Evolutionary conservation across 179 eudicot genomes (phyloP).

Genomic region (Spergularia azorica): DNA sequence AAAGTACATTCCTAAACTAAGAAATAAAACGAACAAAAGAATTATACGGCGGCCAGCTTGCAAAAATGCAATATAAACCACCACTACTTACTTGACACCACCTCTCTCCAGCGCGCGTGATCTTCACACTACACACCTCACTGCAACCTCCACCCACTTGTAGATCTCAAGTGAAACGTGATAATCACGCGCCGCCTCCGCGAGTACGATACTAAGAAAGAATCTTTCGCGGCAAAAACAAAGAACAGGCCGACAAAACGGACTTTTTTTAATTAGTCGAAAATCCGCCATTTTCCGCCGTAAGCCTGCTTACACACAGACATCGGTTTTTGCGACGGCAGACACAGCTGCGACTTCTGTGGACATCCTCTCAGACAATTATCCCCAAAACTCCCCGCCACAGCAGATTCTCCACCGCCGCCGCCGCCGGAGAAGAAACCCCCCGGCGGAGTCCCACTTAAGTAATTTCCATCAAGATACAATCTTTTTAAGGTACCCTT

Average conservation of each 20-base stretch:
- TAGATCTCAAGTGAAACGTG: no score
- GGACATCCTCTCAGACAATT: conserved; percentile 66
- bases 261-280: conserved; percentile 9
- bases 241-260: conserved; percentile 18
- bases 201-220: not conserved
- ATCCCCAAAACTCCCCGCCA: conserved; percentile 73
- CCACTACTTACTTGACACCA: no score
- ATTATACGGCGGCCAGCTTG: no score
- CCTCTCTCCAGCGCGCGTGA: no score
- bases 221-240: not conserved
- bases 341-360: conserved; percentile 50
- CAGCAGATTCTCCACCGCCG: conserved; percentile 18
- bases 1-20: no score
- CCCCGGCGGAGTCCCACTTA: conserved; percentile 66
- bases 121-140: no score
- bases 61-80: no score
- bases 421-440: conserved; percentile 50
- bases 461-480: conserved; percentile 69
- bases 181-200: conserved; percentile 20
- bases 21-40: no score
- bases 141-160: no score
- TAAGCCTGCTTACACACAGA: conserved; percentile 59
- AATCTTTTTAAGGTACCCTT: conserved; percentile 45
- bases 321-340: conserved; percentile 64
- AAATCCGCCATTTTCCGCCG: conserved; percentile 42